Percentiles rank a stretch among this genome's conserved stretches.
Conservation (phyloP, 129 eudicot species). For the Chrysanthemum seticuspe region DNA sequence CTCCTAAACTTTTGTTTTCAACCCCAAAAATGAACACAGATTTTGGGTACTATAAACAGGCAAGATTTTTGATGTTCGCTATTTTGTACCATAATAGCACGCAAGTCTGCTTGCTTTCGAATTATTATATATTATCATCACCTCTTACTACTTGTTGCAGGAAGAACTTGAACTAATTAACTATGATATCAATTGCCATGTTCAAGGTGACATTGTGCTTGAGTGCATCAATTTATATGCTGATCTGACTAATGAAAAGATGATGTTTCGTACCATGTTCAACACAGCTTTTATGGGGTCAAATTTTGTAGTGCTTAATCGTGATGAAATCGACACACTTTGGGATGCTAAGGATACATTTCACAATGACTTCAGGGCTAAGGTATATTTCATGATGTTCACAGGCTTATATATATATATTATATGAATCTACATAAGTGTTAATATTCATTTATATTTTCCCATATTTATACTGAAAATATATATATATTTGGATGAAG, state of each 20-base stretch:
- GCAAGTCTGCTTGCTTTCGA: too few species aligned
- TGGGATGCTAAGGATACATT: slow-evolving; percentile 85
- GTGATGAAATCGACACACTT: slow-evolving; percentile 79
- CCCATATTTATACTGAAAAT: too few species aligned
- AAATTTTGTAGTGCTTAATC: slow-evolving; percentile 76
- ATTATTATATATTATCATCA: not conserved
- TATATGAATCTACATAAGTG: not conserved
- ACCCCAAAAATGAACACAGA: slow-evolving; percentile 61
- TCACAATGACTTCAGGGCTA: slow-evolving; percentile 78
- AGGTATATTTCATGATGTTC: slow-evolving; percentile 41
- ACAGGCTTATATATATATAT: not conserved
- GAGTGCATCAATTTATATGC: slow-evolving; percentile 71
- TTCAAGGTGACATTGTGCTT: slow-evolving; percentile 24
- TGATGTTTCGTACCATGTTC: slow-evolving; percentile 89
- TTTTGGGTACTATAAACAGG: slow-evolving; percentile 82
- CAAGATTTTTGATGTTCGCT: slow-evolving; percentile 11
- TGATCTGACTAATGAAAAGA: slow-evolving; percentile 65
- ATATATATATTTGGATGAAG: slow-evolving; percentile 48
- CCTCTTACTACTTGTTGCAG: not conserved
- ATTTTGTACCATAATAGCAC: too few species aligned
- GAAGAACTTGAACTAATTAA: not conserved
- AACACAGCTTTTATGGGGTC: slow-evolving; percentile 96
- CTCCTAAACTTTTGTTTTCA: slow-evolving; percentile 65
- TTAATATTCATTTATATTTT: not conserved
- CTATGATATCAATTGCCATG: not conserved